A percentile compares a stretch with the other conserved stretches of the same genome.
These are phyloP conservation scores for Gentiana dahurica DNA, from an alignment of 257 asterid species.

Conservation along the genomic window DNA sequence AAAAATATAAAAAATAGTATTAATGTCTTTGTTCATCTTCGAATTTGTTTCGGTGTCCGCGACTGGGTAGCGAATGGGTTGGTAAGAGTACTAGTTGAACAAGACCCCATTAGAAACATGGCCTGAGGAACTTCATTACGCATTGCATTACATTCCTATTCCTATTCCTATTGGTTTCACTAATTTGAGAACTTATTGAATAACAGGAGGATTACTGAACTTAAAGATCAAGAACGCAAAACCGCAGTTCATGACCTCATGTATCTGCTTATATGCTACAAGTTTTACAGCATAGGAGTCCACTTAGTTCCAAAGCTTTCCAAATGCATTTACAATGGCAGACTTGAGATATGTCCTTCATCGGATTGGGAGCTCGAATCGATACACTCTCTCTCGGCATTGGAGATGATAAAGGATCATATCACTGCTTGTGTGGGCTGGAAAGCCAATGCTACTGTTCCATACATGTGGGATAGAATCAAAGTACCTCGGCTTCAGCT, in stretches of 20 bases:
- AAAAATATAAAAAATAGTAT: too few species aligned
- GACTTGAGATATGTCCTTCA: slow-evolving; percentile 76
- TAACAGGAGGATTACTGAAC: slow-evolving; percentile 71
- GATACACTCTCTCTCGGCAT: slow-evolving; percentile 51
- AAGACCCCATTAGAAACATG: slow-evolving; percentile 28
- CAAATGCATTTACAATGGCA: slow-evolving; percentile 51
- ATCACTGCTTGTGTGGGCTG: slow-evolving; percentile 37
- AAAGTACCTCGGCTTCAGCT: slow-evolving; percentile 32
- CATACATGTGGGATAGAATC: slow-evolving; percentile 50
- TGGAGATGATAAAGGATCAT: slow-evolving; percentile 73
- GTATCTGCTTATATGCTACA: slow-evolving; percentile 40
- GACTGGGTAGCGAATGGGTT: slow-evolving; percentile 29
- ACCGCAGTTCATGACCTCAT: slow-evolving; percentile 67
- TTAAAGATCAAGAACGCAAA: slow-evolving; percentile 40
- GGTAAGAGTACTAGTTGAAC: slow-evolving; percentile 38
- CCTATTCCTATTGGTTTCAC: slow-evolving; percentile 9
- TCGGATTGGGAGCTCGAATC: slow-evolving; percentile 90
- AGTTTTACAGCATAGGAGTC: slow-evolving; percentile 56
- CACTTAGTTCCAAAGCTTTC: slow-evolving; percentile 65
- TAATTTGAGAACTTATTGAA: slow-evolving; percentile 11
- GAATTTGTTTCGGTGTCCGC: too few species aligned
- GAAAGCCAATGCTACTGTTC: slow-evolving; percentile 35
- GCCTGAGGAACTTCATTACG: slow-evolving; percentile 15
- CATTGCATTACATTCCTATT: slow-evolving; percentile 19
- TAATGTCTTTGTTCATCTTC: too few species aligned